Evolutionary conservation across 139 green algal species (phyloP).

Genomic region (Coelastrella sp.): DNA sequence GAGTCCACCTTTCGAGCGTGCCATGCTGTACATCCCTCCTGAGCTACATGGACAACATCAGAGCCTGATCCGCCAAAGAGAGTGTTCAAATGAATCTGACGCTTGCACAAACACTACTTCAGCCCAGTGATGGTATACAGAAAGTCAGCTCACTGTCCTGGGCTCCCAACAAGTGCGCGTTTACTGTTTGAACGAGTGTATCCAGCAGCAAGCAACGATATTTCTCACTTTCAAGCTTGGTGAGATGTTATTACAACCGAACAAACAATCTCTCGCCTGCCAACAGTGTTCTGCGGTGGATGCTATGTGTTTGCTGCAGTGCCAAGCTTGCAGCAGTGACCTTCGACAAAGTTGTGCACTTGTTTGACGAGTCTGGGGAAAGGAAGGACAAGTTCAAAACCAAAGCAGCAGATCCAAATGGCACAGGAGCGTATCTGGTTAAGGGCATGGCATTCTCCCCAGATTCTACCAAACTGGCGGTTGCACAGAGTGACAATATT

Average conservation of each 20-base stretch:
- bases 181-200: not conserved
- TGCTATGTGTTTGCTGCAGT: constrained; percentile 50
- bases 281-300: too few species aligned
- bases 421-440: constrained; percentile 70
- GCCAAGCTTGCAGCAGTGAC: constrained; percentile 79
- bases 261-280: too few species aligned
- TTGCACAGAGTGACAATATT: constrained; percentile 91
- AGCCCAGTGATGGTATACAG: constrained; percentile 63
- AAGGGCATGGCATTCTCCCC: constrained; percentile 85
- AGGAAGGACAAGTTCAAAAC: constrained; percentile 88
- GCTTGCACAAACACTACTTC: constrained; percentile 70
- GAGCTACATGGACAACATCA: not conserved
- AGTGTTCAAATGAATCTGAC: constrained; percentile 70
- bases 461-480: constrained; percentile 83
- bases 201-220: too few species aligned
- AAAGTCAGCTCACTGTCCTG: constrained; percentile 79
- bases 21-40: not conserved
- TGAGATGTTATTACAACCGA: too few species aligned
- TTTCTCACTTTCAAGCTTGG: too few species aligned
- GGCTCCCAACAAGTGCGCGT: constrained; percentile 76
- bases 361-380: constrained; percentile 88
- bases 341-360: constrained; percentile 83
- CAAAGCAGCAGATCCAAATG: constrained; percentile 64
- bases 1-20: not conserved
- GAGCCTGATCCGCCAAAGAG: not conserved